phyloP scores from a whole-genome alignment of 768 basidiomycete genomes.

The Podaxis rugospora region DNA sequence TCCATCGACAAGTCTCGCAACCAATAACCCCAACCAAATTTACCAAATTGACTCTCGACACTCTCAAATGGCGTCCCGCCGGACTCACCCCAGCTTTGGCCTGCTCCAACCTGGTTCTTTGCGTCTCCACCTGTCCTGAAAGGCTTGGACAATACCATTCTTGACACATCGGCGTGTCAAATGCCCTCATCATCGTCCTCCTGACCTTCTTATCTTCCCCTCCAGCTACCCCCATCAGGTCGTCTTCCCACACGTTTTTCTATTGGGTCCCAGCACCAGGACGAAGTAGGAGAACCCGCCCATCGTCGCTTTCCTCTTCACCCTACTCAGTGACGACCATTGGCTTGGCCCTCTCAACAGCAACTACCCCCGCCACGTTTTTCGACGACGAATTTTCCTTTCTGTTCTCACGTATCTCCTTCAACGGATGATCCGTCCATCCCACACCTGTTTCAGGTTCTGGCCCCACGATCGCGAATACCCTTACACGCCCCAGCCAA shows the following conservation, averaged over 20 bases:
- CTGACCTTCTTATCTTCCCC: slow-evolving; percentile 1
- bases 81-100: neutral
- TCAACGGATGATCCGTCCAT: neutral
- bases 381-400: neutral
- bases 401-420: neutral
- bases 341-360: neutral
- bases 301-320: neutral
- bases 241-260: slow-evolving; percentile 6
- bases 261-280: slow-evolving; percentile 1
- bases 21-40: neutral
- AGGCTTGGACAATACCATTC: neutral
- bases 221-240: neutral
- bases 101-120: neutral
- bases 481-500: neutral
- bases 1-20: neutral
- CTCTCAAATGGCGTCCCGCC: neutral
- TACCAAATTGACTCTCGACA: neutral
- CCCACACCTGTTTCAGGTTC: neutral
- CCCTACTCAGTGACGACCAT: neutral
- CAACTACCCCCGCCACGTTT: neutral
- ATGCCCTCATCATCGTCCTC: neutral
- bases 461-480: neutral
- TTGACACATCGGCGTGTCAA: neutral
- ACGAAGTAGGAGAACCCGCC: neutral
- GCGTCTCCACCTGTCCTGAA: neutral